Evolutionary conservation across 176 grass and related monocot species (phyloP), one percentile per base, ranked within the genome.

Genomic region (Musa beccarii): DNA sequence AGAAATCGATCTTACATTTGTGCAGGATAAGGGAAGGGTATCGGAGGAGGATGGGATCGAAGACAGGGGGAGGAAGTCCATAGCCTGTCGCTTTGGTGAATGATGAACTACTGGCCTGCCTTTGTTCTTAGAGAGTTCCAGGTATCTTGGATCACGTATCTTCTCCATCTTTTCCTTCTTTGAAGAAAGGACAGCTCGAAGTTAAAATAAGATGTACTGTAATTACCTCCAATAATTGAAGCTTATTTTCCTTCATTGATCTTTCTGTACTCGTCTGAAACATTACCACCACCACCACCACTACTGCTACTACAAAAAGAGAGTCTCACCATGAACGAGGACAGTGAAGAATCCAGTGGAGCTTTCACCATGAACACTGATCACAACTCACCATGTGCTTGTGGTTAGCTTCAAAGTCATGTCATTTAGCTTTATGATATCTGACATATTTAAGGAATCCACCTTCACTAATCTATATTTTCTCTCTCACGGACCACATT

Each of bases 1-100:
- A 16, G 4, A 13, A 15, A 59, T 57, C 1, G 56, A 16, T 70
- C 34, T 70, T 51, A 70, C 34, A 70, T 70, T 20, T 70, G 34
- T 70, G 29, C 34, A 71, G 26, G 51, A 70, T 70, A 70, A 50
- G 14, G 51, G 68, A 50, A n/a, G 34, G 68, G 17, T 50, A 71
- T 71, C 68, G 49, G 68, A 71, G 13, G 28, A 70, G 16, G 29
- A 20, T 70, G 68, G 17, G 68, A 13, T 17, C 43, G 34, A 70
- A 70, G n/a, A 17, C 20, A 17, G 57, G 14, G 57, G n/a, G 57
- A 61, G 8, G 57, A 61, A 3, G 4, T 50, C 68, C 34, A 19
- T n/a, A 49, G 68, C 16, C 68, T 49, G 68, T 50, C 19, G 68
- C 28, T 9, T 43, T 1, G 19, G 17, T 14, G 16, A 70, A 16